phyloP scores from a whole-genome alignment of 345 rosid genomes.

The Salix suchowensis region DNA sequence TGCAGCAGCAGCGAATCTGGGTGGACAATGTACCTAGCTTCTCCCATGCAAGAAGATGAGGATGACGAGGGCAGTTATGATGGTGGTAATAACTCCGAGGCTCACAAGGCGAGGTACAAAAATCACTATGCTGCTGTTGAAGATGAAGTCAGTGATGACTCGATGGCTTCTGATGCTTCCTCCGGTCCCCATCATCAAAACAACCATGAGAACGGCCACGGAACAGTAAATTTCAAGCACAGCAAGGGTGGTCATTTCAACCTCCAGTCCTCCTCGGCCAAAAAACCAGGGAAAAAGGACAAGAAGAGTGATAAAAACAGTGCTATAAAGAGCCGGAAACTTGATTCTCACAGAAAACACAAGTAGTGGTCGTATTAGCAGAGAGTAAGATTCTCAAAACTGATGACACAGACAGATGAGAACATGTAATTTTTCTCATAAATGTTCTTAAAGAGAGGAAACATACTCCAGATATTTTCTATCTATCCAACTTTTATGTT shows the following conservation, averaged over 20 bases:
- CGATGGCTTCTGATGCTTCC: conserved; percentile 80
- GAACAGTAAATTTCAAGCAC: conserved; percentile 13
- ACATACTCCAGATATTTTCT: background rate
- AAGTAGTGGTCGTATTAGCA: conserved; percentile 15
- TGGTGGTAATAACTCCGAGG: conserved; percentile 3
- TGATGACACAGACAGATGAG: background rate
- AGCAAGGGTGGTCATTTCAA: conserved; percentile 20
- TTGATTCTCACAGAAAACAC: conserved; percentile 17
- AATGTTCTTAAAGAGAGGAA: background rate
- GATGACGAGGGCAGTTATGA: conserved; percentile 25
- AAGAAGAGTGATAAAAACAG: conserved; percentile 26
- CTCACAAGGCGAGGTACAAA: background rate
- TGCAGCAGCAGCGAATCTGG: conserved; percentile 85
- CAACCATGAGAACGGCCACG: conserved; percentile 17
- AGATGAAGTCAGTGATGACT: conserved; percentile 57
- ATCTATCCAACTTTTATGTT: background rate
- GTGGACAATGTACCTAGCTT: conserved; percentile 65
- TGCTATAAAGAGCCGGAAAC: conserved; percentile 12
- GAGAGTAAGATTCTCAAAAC: background rate
- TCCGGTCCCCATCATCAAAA: conserved; percentile 48
- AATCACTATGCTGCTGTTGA: background rate
- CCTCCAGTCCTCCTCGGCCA: conserved; percentile 23
- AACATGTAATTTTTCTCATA: conserved; percentile 3
- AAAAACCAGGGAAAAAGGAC: conserved; percentile 26
- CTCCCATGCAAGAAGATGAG: conserved; percentile 52